Percentiles rank a stretch among this genome's conserved stretches.
Conservation (phyloP, 345 rosid species). For the Linum tenue region DNA sequence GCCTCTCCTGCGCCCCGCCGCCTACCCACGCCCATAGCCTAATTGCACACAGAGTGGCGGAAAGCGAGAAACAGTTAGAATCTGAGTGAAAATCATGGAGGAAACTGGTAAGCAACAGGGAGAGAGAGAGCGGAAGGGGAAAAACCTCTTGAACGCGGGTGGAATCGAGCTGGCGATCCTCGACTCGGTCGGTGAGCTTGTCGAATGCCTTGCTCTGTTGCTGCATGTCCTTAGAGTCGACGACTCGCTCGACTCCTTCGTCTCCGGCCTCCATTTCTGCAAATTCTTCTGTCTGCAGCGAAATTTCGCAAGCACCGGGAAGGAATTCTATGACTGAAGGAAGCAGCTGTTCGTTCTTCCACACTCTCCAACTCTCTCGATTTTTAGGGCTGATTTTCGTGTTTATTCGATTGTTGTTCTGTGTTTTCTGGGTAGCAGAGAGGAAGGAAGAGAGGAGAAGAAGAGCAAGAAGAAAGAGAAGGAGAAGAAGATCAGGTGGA, state of each 20-base stretch:
- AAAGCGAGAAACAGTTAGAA: background rate
- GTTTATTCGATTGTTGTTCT: too few relatives aligned
- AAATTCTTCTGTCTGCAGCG: background rate
- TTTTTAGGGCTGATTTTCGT: too few relatives aligned
- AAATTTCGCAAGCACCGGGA: background rate
- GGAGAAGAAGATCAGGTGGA: too few relatives aligned
- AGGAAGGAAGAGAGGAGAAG: too few relatives aligned
- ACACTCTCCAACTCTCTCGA: too few relatives aligned
- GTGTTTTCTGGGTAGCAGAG: too few relatives aligned
- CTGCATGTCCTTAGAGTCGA: constrained; percentile 86
- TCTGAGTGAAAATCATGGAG: background rate
- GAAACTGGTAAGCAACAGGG: background rate
- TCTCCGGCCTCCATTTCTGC: constrained; percentile 66
- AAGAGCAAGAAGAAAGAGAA: too few relatives aligned
- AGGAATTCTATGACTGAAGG: background rate
- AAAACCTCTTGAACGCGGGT: constrained; percentile 82
- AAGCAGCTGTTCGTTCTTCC: too few relatives aligned
- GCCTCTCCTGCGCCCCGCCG: too few relatives aligned
- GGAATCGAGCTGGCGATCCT: constrained; percentile 97
- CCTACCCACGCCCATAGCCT: too few relatives aligned
- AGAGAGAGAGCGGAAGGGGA: background rate
- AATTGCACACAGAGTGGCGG: constrained; percentile 5
- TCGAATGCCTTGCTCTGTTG: constrained; percentile 96
- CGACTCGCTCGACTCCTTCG: constrained; percentile 50
- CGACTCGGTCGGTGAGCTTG: constrained; percentile 96